Conservation (phyloP, 441 rosid genomes). For the Gossypium aridum region DNA sequence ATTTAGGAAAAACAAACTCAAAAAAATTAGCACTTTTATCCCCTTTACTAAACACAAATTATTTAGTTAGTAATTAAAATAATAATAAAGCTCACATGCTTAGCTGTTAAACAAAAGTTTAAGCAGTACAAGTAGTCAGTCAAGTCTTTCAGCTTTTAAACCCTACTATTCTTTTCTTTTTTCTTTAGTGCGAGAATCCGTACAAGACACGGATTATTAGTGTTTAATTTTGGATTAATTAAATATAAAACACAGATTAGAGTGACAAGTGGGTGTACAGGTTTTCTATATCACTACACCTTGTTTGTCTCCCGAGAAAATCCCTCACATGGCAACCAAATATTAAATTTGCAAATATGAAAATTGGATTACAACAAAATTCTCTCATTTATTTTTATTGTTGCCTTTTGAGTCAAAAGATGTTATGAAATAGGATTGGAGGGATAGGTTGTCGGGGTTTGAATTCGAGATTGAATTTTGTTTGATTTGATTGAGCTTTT, state of each 20-base stretch:
- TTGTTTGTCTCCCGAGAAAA: not conserved
- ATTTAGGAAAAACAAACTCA: too few relatives aligned
- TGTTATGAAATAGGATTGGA: too few relatives aligned
- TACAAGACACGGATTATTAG: constrained; percentile 22
- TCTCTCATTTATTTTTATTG: not conserved
- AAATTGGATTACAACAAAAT: not conserved
- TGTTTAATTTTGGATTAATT: constrained; percentile 6
- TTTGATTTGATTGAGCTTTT: too few relatives aligned
- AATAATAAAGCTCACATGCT: constrained; percentile 14
- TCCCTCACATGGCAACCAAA: not conserved
- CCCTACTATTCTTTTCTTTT: not conserved
- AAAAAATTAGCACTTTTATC: not conserved
- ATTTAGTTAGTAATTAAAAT: constrained; percentile 2
- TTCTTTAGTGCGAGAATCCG: constrained; percentile 17
- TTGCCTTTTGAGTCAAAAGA: too few relatives aligned
- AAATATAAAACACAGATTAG: not conserved
- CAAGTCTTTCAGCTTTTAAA: not conserved
- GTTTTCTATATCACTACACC: not conserved
- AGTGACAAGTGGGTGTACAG: not conserved
- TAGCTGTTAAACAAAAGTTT: constrained; percentile 32
- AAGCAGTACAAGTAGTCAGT: constrained; percentile 8
- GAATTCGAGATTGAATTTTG: too few relatives aligned
- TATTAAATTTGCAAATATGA: not conserved
- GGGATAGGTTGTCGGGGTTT: too few relatives aligned
- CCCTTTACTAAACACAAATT: not conserved